These are phyloP conservation scores for Termitomyces sp. DNA, from an alignment of 768 basidiomycete genomes.

Conservation along the genomic window DNA sequence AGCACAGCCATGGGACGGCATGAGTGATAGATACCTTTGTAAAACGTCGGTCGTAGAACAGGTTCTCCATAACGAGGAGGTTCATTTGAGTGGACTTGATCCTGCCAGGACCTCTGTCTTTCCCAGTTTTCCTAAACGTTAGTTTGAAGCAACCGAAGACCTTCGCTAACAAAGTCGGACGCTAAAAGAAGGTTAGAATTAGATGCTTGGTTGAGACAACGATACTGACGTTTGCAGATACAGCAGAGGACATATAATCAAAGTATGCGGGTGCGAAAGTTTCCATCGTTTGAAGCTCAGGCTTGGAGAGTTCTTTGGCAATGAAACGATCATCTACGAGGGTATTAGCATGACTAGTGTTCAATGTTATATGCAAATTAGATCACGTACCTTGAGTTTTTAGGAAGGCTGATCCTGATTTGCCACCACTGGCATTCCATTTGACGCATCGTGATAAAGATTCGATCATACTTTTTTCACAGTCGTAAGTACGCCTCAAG, in stretches of 20 bases:
- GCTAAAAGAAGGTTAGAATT: conserved; percentile 39
- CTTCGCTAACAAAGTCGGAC: conserved; percentile 92
- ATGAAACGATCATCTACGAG: conserved; percentile 93
- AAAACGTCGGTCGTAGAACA: conserved; percentile 91
- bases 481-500: conserved; percentile 86
- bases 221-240: conserved; percentile 70
- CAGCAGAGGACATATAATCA: conserved; percentile 95
- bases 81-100: conserved; percentile 90
- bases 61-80: conserved; percentile 95
- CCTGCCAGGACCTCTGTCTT: conserved; percentile 60
- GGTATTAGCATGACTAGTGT: conserved; percentile 1
- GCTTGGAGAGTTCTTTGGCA: conserved; percentile 89
- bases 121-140: conserved; percentile 79
- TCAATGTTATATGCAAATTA: not conserved
- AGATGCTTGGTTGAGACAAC: conserved; percentile 2
- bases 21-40: conserved; percentile 55
- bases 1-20: not conserved
- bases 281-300: conserved; percentile 93
- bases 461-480: conserved; percentile 91
- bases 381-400: conserved; percentile 78
- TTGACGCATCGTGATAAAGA: conserved; percentile 92
- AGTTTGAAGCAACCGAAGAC: conserved; percentile 97
- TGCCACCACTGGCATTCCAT: conserved; percentile 94
- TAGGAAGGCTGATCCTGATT: conserved; percentile 94
- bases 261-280: conserved; percentile 98